Evolutionary conservation across 495 filamentous ascomycete species (phyloP).

Genomic region (Penicillium ucsense): DNA sequence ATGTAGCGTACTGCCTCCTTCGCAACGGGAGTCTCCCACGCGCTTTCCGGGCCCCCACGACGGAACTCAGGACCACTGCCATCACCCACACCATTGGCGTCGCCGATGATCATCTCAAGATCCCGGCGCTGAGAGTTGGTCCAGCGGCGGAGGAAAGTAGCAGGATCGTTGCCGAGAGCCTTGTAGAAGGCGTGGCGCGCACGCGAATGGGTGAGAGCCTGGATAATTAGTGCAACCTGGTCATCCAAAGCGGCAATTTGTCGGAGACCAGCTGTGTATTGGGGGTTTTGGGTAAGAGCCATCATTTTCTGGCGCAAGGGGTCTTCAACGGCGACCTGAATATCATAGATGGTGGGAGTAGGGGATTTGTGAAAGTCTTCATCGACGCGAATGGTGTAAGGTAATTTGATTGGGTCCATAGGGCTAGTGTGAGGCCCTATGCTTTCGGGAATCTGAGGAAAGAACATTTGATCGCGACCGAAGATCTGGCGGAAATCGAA

Average conservation of each 20-base stretch:
- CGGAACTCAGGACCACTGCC: slow-evolving; percentile 49
- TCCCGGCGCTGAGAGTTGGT: slow-evolving; percentile 80
- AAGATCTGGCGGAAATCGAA: slow-evolving; percentile 50
- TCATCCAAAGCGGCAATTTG: slow-evolving; percentile 69
- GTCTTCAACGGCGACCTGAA: slow-evolving; percentile 77
- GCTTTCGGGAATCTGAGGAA: slow-evolving; percentile 74
- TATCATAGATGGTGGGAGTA: slow-evolving; percentile 73
- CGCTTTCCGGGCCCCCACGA: slow-evolving; percentile 43
- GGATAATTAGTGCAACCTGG: slow-evolving; percentile 68
- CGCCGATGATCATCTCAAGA: slow-evolving; percentile 80
- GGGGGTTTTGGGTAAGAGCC: slow-evolving; percentile 45
- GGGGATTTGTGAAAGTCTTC: slow-evolving; percentile 59
- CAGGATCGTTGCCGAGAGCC: slow-evolving; percentile 68
- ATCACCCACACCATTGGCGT: slow-evolving; percentile 62
- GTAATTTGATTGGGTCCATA: slow-evolving; percentile 72
- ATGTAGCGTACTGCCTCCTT: slow-evolving; percentile 40
- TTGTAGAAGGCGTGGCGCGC: slow-evolving; percentile 80
- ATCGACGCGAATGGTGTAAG: slow-evolving; percentile 92
- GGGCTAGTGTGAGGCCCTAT: slow-evolving; percentile 65
- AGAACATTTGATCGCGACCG: slow-evolving; percentile 65
- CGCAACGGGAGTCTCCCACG: slow-evolving; percentile 43
- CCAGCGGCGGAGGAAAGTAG: slow-evolving; percentile 72
- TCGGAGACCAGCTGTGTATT: slow-evolving; percentile 49
- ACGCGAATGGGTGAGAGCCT: slow-evolving; percentile 66
- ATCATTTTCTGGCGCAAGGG: slow-evolving; percentile 61